Conservation (phyloP, 169 alveolate genomes). For the Theileria annulata region DNA sequence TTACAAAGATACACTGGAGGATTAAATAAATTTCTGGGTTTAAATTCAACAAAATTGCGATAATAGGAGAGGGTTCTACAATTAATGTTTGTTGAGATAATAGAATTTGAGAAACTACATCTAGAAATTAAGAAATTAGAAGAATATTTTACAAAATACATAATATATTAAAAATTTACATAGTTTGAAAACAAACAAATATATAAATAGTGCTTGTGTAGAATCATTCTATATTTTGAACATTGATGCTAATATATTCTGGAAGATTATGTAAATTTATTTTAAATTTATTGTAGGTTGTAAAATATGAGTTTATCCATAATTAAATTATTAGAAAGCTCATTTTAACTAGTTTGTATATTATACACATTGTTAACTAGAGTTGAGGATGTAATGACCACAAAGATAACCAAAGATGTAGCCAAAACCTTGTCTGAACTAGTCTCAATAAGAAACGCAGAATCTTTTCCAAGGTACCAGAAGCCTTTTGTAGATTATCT, state of each 20-base stretch:
- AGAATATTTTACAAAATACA: background rate
- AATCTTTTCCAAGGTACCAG: conserved; percentile 70
- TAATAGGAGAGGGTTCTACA: background rate
- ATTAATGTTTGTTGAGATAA: background rate
- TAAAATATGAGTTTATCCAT: background rate
- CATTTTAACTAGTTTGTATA: background rate
- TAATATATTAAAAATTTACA: background rate
- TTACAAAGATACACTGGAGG: background rate
- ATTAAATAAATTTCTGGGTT: background rate
- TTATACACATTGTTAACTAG: background rate
- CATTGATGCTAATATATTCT: no score
- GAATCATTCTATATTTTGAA: background rate
- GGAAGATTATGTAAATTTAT: background rate
- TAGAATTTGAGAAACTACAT: background rate
- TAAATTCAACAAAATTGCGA: background rate
- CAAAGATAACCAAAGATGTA: conserved; percentile 14
- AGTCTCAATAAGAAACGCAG: conserved; percentile 45
- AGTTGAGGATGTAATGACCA: conserved; percentile 19
- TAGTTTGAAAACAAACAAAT: background rate
- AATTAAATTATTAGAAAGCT: background rate
- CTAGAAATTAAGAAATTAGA: background rate
- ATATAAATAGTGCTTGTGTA: background rate
- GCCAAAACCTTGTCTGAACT: conserved; percentile 44
- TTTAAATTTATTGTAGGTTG: no score
- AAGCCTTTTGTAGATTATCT: conserved; percentile 73